These are phyloP conservation scores for Eucalyptus albens DNA, from an alignment of 345 rosid genomes.

Conservation along the genomic window DNA sequence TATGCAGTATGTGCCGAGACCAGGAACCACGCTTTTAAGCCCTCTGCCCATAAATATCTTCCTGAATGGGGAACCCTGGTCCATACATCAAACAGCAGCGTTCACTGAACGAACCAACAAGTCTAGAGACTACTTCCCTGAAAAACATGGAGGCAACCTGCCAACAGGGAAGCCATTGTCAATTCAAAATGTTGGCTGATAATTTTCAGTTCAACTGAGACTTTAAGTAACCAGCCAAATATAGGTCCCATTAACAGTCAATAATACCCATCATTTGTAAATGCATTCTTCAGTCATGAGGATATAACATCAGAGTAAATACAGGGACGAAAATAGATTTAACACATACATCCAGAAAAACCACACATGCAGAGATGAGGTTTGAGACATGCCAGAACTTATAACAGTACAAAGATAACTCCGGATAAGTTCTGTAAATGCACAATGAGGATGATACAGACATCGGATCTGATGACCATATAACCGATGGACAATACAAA, in stretches of 20 bases:
- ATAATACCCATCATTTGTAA: not conserved
- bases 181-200: not conserved
- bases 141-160: slow-evolving; percentile 83
- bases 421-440: not conserved
- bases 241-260: not conserved
- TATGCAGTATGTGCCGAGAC: not conserved
- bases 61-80: slow-evolving; percentile 47
- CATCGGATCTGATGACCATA: not conserved
- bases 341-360: not conserved
- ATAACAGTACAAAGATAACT: not conserved
- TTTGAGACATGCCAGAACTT: not conserved
- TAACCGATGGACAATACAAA: not conserved
- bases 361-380: no score
- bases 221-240: not conserved
- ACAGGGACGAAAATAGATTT: not conserved
- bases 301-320: not conserved
- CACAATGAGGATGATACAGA: not conserved
- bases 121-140: slow-evolving; percentile 71
- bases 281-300: not conserved
- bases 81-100: slow-evolving; percentile 79
- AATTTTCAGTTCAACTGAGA: not conserved
- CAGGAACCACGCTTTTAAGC: slow-evolving; percentile 7
- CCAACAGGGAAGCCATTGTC: not conserved
- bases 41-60: slow-evolving; percentile 43
- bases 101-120: slow-evolving; percentile 71